phyloP scores from a whole-genome alignment of 805 yeast species.

The Suhomyces emberorum region DNA sequence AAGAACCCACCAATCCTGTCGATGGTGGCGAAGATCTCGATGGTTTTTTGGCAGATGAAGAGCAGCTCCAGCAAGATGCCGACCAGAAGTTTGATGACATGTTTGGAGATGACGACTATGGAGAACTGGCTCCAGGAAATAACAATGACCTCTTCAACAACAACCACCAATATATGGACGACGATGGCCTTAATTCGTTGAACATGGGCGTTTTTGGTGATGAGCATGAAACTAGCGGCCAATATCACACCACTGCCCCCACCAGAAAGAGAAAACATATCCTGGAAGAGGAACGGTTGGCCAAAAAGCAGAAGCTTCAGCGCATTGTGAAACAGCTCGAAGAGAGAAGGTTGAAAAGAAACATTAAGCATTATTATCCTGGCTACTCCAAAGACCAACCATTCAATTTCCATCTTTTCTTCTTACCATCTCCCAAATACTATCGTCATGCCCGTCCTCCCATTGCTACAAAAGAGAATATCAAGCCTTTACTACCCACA shows the following conservation, averaged over 20 bases:
- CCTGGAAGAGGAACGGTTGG: constrained; percentile 18
- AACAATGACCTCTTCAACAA: constrained; percentile 17
- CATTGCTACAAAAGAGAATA: constrained; percentile 25
- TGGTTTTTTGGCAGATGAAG: constrained; percentile 14
- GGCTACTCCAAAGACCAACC: constrained; percentile 53
- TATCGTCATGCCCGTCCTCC: constrained; percentile 53
- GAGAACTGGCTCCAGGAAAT: constrained; percentile 9
- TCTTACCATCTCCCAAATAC: constrained; percentile 57
- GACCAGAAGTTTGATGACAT: constrained; percentile 40
- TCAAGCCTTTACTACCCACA: constrained; percentile 54
- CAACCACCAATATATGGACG: constrained; percentile 14
- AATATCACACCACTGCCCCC: not conserved
- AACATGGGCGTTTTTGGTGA: constrained; percentile 11
- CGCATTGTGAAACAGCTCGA: constrained; percentile 28
- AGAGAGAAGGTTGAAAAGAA: constrained; percentile 20
- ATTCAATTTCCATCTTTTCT: constrained; percentile 62
- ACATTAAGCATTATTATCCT: constrained; percentile 56
- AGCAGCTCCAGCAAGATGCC: constrained; percentile 20
- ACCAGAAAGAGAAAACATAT: constrained; percentile 16
- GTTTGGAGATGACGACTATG: constrained; percentile 32
- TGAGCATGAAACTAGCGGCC: not conserved
- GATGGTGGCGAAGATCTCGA: constrained; percentile 23
- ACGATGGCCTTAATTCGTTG: constrained; percentile 23
- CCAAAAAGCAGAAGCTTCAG: constrained; percentile 29
- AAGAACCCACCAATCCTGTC: constrained; percentile 8